A percentile compares a stretch with the other conserved stretches of the same genome.
Evolutionary conservation across 2,329 filamentous ascomycete species (phyloP).

Genomic region (Stagonosporopsis cucurbitacearum): DNA sequence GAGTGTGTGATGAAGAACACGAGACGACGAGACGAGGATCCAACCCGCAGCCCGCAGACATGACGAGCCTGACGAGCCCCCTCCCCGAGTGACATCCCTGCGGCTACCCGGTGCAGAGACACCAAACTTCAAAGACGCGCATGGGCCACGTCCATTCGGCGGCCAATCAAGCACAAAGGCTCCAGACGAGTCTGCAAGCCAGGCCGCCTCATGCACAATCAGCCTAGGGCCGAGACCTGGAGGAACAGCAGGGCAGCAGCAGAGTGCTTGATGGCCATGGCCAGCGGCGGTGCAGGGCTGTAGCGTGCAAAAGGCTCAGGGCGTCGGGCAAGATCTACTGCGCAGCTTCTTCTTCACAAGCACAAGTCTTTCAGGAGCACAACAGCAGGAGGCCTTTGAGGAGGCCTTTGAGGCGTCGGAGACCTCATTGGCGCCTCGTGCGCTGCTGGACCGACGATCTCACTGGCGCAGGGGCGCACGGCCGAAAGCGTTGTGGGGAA

Average conservation of each 20-base stretch:
- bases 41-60: conserved; percentile 21
- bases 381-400: not conserved
- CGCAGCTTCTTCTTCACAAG: too few relatives aligned
- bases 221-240: not conserved
- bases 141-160: not conserved
- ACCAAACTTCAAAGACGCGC: conserved; percentile 3
- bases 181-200: not conserved
- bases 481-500: conserved; percentile 12
- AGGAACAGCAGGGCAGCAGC: not conserved
- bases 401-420: too few relatives aligned
- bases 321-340: too few relatives aligned
- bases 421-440: not conserved
- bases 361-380: not conserved
- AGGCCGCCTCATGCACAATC: conserved; percentile 4
- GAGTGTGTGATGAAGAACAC: conserved; percentile 37
- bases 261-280: too few relatives aligned
- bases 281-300: too few relatives aligned
- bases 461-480: conserved; percentile 4
- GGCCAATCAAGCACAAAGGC: not conserved
- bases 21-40: conserved; percentile 34
- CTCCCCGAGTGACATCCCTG: conserved; percentile 16
- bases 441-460: conserved; percentile 4
- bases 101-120: conserved; percentile 7
- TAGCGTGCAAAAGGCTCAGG: too few relatives aligned
- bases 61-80: too few relatives aligned